Base-by-base conservation (phyloP, 805 yeast species). In the Metschnikowia kofuensis region DNA sequence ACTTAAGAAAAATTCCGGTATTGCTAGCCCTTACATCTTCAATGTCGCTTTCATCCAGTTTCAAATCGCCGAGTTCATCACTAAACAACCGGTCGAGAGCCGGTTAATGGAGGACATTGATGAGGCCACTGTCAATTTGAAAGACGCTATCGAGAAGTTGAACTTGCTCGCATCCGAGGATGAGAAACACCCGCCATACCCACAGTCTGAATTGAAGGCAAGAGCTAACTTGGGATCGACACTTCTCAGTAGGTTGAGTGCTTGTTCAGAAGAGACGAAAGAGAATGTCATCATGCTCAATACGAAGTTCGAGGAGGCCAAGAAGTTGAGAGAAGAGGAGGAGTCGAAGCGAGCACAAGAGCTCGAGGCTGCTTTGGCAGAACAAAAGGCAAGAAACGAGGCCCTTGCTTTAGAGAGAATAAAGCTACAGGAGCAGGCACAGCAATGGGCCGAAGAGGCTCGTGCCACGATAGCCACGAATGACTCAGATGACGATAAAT, bases 181-280 rank as follows among this genome's bases (percentile, higher is more conserved):
- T 15, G 79, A 74, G 21, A 68, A 70, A 41, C 77, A 79, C 56
- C 84, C 95, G 10, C 96, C 96, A 32, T 88, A 82, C 63, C 85
- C 95, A 2, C 75, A 85, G 28, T 81, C 81, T 15, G 97, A 91
- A 54, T 74, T 94, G 56, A 85, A 83, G 59, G 85, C 90, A 56
- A 83, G 97, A 69, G 92, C 94, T n/a, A 79, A 80, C 56, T 79
- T 89, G 78, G 97, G 96, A 63, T 80, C 83, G 48, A 87, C 96
- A 0, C 75, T 90, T 63, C 74, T 79, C 52, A 83, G 80, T 50
- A 85, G 90, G 62, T 75, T 94, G 54, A 86, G 79, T 56, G 79
- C 84, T 51, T 80, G 84, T 29, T 70, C 86, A 44, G 81, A 77
- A 27, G 92, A 88, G 55, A 97, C 94, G 55, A 73, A 75, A 55